These are phyloP conservation scores for Sistotremastrum suecicum DNA, from an alignment of 768 basidiomycete species.

Conservation along the genomic window DNA sequence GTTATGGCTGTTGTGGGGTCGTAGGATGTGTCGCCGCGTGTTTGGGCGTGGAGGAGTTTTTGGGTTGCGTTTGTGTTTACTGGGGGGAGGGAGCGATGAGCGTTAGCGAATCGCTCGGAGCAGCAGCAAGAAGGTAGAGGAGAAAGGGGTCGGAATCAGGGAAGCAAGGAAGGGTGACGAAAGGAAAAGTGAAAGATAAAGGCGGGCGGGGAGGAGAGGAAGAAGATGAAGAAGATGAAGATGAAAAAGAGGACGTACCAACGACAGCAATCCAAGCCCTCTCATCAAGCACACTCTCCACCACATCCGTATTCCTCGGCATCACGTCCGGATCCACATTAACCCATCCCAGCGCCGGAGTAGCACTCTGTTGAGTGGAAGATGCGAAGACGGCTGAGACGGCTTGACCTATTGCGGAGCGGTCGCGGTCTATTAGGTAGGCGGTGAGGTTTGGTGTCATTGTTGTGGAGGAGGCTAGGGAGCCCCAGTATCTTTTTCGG, in stretches of 20 bases:
- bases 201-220: too few species aligned
- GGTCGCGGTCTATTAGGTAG: slow-evolving; percentile 28
- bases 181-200: too few species aligned
- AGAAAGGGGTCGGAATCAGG: background rate
- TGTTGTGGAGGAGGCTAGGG: slow-evolving; percentile 9
- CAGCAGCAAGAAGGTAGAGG: too few species aligned
- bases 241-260: slow-evolving; percentile 12
- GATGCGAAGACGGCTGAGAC: slow-evolving; percentile 12
- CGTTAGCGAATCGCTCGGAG: too few species aligned
- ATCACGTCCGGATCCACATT: slow-evolving; percentile 9
- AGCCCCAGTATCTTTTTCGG: slow-evolving; percentile 14
- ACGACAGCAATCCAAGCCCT: slow-evolving; percentile 29
- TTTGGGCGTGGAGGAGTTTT: slow-evolving; percentile 18
- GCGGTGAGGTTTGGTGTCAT: slow-evolving; percentile 20
- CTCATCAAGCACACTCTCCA: slow-evolving; percentile 21
- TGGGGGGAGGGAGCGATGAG: slow-evolving; percentile 1
- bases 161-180: background rate
- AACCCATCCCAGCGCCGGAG: slow-evolving; percentile 12
- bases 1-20: slow-evolving; percentile 20
- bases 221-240: too few species aligned
- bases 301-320: slow-evolving; percentile 17
- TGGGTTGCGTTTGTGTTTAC: slow-evolving; percentile 23
- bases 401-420: slow-evolving; percentile 17
- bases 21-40: slow-evolving; percentile 23
- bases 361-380: slow-evolving; percentile 6